Percentiles rank a stretch among this genome's conserved stretches.
Evolutionary conservation across 768 basidiomycete species (phyloP).

Genomic region (Psilocybe cyanescens): DNA sequence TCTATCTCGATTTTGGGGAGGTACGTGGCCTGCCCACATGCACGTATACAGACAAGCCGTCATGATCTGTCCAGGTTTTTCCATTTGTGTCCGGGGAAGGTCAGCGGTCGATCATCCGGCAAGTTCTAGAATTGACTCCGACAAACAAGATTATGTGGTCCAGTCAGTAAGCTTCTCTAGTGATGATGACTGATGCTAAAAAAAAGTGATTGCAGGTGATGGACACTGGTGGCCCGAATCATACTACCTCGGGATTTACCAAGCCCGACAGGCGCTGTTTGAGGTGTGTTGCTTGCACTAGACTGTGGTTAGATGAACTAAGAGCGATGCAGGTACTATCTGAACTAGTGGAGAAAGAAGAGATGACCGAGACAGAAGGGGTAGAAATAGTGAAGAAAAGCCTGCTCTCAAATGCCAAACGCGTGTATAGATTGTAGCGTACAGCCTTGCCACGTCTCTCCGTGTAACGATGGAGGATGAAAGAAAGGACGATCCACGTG

Average conservation of each 20-base stretch:
- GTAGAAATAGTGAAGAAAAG: conserved; percentile 54
- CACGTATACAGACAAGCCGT: not conserved
- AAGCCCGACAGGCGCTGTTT: conserved; percentile 65
- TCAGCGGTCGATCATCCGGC: conserved; percentile 59
- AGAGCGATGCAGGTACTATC: conserved; percentile 52
- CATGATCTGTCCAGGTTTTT: conserved; percentile 49
- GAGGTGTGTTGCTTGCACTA: conserved; percentile 40
- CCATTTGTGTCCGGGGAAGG: conserved; percentile 67
- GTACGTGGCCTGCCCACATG: conserved; percentile 26
- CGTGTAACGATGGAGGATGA: not conserved
- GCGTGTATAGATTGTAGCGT: conserved; percentile 55
- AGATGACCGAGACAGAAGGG: conserved; percentile 60
- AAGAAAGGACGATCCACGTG: conserved; percentile 28
- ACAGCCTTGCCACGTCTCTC: not conserved
- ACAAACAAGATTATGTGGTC: conserved; percentile 86
- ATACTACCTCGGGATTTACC: conserved; percentile 68
- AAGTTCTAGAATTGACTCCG: conserved; percentile 72
- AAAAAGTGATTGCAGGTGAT: conserved; percentile 43
- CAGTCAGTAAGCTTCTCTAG: conserved; percentile 43
- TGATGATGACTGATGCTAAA: not conserved
- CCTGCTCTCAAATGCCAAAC: conserved; percentile 71
- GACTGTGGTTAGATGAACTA: not conserved
- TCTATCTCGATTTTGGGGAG: conserved; percentile 82
- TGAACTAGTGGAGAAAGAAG: conserved; percentile 48
- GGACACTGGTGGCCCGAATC: conserved; percentile 80